Base-by-base conservation (phyloP, 1,284 basidiomycete genomes). In the Irpex rosettiformis region DNA sequence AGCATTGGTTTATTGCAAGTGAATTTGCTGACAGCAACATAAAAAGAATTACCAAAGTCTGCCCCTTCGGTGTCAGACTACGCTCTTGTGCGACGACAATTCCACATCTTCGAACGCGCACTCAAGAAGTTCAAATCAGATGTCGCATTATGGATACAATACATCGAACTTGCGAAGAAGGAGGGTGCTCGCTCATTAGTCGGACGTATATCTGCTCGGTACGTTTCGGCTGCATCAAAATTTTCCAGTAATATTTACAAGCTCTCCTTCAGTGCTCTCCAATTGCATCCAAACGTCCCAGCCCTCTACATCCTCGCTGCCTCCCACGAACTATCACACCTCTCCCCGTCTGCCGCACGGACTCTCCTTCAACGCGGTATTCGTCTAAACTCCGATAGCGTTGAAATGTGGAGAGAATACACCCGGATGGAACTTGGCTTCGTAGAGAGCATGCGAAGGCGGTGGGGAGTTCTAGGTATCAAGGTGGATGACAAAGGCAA, bases 371-470 rank as follows among this genome's bases (percentile, higher is more conserved):
- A 96, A 63, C 86, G 95, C 2, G 95, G 94, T 2, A 80, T 97
- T 52, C 83, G 95, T 28, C 71, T 95, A 56, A 86, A 94, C 62
- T 75, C 79, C 5, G 81, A 87, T 47, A 89, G 83, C 62, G 72
- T 83, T 21, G 83, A 86, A 60, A 78, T 96, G 70, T 96, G 93
- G 93, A 78, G 79, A 30, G 93, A 94, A 71, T 95, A 96, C 71
- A 85, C 94, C 63, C 88, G 89, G 67, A 93, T 97, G 85, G 95
- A 98, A 72, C 75, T 96, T 6, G 88, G 89, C 2, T 97, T 94
- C 72, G 80, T 94, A 16, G 94, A 97, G 75, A 85, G 85, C 8
- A 75, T 97, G 55, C 77, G 93, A 43, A 77, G 93, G 60, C 79
- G 94, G 45, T 96, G 93, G 93, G 83, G 81, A 51, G 79, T 92